phyloP scores from a whole-genome alignment of 345 rosid species.

The Camelina laxa region DNA sequence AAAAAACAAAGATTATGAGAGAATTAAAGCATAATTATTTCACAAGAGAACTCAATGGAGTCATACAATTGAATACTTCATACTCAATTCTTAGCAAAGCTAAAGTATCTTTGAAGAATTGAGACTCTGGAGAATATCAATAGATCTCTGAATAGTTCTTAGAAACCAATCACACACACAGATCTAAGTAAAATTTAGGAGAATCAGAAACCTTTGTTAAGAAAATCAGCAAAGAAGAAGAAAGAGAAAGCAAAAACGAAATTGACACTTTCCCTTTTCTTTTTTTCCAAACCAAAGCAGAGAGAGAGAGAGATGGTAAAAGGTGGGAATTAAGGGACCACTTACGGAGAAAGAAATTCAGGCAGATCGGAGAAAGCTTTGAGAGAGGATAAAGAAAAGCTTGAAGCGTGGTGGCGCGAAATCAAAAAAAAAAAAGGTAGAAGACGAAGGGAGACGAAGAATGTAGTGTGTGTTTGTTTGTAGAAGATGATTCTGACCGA shows the following conservation, averaged over 20 bases:
- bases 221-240: conserved; percentile 4
- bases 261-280: conserved; percentile 39
- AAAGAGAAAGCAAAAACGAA: conserved; percentile 28
- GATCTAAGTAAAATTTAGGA: conserved; percentile 27
- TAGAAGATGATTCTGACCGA: conserved; percentile 25
- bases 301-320: background rate
- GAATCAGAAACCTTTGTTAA: conserved; percentile 12
- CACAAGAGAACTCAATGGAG: conserved; percentile 20
- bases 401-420: conserved; percentile 39
- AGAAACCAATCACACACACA: conserved; percentile 8
- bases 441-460: conserved; percentile 24
- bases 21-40: background rate
- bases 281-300: conserved; percentile 18
- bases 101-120: conserved; percentile 12
- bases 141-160: conserved; percentile 17
- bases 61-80: background rate
- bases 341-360: conserved; percentile 30
- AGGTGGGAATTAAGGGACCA: conserved; percentile 38
- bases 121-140: background rate
- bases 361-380: conserved; percentile 35
- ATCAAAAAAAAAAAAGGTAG: conserved; percentile 2
- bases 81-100: conserved; percentile 20
- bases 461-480: background rate
- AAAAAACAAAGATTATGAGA: background rate
- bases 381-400: background rate